phyloP scores from a whole-genome alignment of 2,329 filamentous ascomycete species.

The Aspergillus latus region DNA sequence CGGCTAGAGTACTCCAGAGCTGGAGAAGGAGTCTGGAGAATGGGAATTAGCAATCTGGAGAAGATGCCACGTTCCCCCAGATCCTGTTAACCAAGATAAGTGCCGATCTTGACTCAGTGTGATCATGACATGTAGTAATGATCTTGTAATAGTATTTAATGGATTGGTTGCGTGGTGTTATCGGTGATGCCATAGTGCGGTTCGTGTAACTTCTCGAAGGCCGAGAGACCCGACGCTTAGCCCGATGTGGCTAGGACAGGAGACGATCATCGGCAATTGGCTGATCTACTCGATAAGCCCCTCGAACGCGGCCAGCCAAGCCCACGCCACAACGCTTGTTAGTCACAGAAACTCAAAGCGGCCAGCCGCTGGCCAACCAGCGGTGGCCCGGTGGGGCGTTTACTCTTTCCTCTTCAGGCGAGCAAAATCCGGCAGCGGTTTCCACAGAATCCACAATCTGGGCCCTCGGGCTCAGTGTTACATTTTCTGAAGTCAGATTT shows the following conservation, averaged over 20 bases:
- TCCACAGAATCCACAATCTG: neutral
- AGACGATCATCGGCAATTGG: neutral
- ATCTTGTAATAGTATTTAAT: neutral
- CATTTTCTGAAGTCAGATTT: constrained; percentile 1
- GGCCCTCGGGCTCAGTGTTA: constrained; percentile 1
- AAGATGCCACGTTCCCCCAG: neutral
- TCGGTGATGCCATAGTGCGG: neutral
- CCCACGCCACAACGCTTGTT: constrained; percentile 15
- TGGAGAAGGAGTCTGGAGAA: no score
- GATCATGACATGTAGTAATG: neutral
- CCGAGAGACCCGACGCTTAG: neutral
- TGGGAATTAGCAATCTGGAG: neutral
- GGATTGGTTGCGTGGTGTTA: neutral
- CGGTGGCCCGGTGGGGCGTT: neutral
- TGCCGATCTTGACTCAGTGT: neutral
- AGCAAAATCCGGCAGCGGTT: constrained; percentile 9
- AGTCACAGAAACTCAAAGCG: constrained; percentile 10
- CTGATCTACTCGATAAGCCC: neutral
- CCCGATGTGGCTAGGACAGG: neutral
- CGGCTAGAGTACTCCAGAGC: no score
- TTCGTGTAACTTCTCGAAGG: neutral
- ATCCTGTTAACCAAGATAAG: neutral
- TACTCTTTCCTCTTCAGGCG: constrained; percentile 5
- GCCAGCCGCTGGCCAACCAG: neutral
- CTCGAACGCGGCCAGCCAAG: neutral